Base-by-base conservation (phyloP, 306 rosid species). In the Malus sieversii region DNA sequence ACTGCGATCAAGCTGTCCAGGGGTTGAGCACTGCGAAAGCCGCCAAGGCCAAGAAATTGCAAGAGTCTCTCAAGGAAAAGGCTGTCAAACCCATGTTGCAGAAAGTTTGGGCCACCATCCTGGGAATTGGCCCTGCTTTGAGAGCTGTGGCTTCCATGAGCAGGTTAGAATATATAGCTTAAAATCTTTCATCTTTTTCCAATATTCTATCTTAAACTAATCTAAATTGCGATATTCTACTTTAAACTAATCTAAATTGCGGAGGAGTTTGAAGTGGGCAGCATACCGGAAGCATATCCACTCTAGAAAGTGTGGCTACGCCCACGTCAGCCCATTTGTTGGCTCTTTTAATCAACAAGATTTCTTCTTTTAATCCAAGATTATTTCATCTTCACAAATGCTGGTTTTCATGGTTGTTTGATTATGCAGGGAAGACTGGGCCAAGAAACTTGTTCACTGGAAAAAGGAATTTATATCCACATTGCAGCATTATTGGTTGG, bases 401-500 rank as follows among this genome's bases (percentile, higher is more conserved):
- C 15, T 51, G 74, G 55, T 68, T 63, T 64, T 30, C 14, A 9
- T 32, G 13, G 3, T 29, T 32, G 53, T 82, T 80, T 80, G 79
- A 35, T 67, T 59, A 14, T 84, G 78, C 73, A 95, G 98, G 85
- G 91, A 86, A 82, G 98, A 94, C 77, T 94, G 98, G 98, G 93
- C 96, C 4, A 92, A 90, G 76, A 92, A 92, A 81, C 89, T 92
- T 30, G 78, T 83, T 63, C 90, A 92, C 72, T 95, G 96, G 97
- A 95, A 90, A 61, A 90, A 74, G 52, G 97, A 90, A 73, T 80
- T 95, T 61, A 73, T 85, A 11, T 89, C 97, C 0, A 92, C 97
- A 0, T 70, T 90, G 80, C 91, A 91, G 80, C 98, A 94, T 89
- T 94, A 94, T 71, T 91, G 97, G 98, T 77, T 92, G 85, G 98